Evolutionary conservation across 371 early-diverging fungal species (phyloP).

Genomic region (Basidiobolus meristosporus): DNA sequence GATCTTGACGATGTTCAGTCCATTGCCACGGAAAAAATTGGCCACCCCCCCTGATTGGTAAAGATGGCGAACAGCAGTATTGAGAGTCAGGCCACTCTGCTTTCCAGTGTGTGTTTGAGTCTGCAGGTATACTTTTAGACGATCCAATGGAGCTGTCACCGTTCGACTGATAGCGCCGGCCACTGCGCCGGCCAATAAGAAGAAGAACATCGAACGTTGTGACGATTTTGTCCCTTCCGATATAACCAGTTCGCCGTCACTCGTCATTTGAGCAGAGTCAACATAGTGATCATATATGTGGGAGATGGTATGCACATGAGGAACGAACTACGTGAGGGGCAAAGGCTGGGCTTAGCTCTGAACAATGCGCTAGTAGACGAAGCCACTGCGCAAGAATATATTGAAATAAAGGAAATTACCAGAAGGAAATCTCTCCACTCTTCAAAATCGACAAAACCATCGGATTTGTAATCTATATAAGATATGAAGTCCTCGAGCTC

Average conservation of each 20-base stretch:
- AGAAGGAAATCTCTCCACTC: slow-evolving; percentile 61
- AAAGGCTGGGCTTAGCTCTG: too few species aligned
- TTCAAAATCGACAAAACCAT: slow-evolving; percentile 48
- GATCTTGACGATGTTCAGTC: slow-evolving; percentile 61
- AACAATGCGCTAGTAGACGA: too few species aligned
- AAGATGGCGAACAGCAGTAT: slow-evolving; percentile 18
- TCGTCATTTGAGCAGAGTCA: slow-evolving; percentile 27
- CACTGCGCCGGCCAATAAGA: slow-evolving; percentile 50
- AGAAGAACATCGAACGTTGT: slow-evolving; percentile 8
- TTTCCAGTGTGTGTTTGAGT: slow-evolving; percentile 12
- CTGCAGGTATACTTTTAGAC: slow-evolving; percentile 48
- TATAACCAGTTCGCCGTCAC: slow-evolving; percentile 34
- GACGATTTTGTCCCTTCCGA: slow-evolving; percentile 21
- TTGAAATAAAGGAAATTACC: slow-evolving; percentile 12
- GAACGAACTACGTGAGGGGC: slow-evolving; percentile 1
- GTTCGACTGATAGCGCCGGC: slow-evolving; percentile 60
- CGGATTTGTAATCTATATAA: slow-evolving; percentile 38
- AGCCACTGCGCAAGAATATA: not conserved
- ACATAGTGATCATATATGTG: slow-evolving; percentile 39
- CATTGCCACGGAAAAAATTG: slow-evolving; percentile 66
- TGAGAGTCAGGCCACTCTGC: slow-evolving; percentile 8
- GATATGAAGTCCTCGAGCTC: slow-evolving; percentile 43
- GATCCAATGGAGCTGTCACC: slow-evolving; percentile 62
- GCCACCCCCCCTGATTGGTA: slow-evolving; percentile 44
- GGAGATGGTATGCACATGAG: not conserved